A percentile compares a stretch with the other conserved stretches of the same genome.
These are phyloP conservation scores for Penicillium argentinense DNA, from an alignment of 495 filamentous ascomycete species.

Conservation along the genomic window DNA sequence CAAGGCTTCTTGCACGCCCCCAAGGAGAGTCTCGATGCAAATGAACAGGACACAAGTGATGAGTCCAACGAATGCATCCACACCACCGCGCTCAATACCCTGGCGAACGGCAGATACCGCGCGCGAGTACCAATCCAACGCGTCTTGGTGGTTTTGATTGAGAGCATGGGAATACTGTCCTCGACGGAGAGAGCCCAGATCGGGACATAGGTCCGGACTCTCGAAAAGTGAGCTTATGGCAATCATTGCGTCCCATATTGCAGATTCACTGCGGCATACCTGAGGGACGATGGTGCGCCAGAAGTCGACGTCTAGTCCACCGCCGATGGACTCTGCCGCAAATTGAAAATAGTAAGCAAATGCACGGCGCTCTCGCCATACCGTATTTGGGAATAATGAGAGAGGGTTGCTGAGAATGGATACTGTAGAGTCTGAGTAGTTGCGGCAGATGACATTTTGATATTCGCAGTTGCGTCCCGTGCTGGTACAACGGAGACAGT, in stretches of 20 bases:
- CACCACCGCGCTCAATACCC: slow-evolving; percentile 37
- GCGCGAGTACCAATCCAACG: slow-evolving; percentile 42
- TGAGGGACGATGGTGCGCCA: slow-evolving; percentile 58
- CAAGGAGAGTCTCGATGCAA: slow-evolving; percentile 56
- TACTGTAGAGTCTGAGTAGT: no score
- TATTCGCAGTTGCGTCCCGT: slow-evolving; percentile 54
- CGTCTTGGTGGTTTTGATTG: slow-evolving; percentile 41
- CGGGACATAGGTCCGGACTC: slow-evolving; percentile 20
- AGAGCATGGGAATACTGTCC: slow-evolving; percentile 25
- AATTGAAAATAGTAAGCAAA: slow-evolving; percentile 42
- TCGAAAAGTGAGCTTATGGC: slow-evolving; percentile 56
- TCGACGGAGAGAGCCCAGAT: slow-evolving; percentile 7
- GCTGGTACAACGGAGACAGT: slow-evolving; percentile 43
- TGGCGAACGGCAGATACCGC: slow-evolving; percentile 50
- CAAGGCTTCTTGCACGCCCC: slow-evolving; percentile 27
- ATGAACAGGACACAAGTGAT: slow-evolving; percentile 59
- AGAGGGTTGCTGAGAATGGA: slow-evolving; percentile 12
- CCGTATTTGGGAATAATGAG: slow-evolving; percentile 25
- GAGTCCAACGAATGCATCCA: slow-evolving; percentile 39
- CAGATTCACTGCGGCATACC: slow-evolving; percentile 55
- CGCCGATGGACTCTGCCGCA: slow-evolving; percentile 34
- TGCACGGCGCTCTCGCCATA: slow-evolving; percentile 39
- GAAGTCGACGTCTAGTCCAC: slow-evolving; percentile 52
- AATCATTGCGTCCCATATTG: slow-evolving; percentile 59
- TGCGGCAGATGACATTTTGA: slow-evolving; percentile 2